phyloP scores from a whole-genome alignment of 192 early-diverging fungal species.

The Spinellus fusiger region DNA sequence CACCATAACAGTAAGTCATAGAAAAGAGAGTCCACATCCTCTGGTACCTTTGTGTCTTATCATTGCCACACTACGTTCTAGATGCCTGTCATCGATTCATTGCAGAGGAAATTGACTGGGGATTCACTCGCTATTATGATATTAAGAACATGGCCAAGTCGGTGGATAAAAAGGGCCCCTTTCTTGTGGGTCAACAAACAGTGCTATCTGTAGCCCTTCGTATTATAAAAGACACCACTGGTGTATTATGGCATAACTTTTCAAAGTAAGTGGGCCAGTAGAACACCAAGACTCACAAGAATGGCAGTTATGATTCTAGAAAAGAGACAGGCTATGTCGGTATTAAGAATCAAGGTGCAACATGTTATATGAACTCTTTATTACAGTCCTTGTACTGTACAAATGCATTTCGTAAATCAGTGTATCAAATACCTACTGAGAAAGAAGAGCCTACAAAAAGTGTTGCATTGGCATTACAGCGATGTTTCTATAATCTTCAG shows the following conservation, averaged over 20 bases:
- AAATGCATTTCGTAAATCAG: constrained; percentile 88
- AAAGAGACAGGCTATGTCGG: constrained; percentile 88
- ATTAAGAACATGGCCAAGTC: constrained; percentile 38
- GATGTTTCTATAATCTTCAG: constrained; percentile 91
- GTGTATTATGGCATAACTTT: constrained; percentile 95
- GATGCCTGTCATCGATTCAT: constrained; percentile 79
- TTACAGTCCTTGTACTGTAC: constrained; percentile 94
- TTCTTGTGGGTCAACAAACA: constrained; percentile 63
- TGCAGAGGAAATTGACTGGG: constrained; percentile 87
- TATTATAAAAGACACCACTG: constrained; percentile 79
- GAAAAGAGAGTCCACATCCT: neutral
- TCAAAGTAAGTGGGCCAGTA: constrained; percentile 44
- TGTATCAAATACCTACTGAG: constrained; percentile 90
- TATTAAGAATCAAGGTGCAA: constrained; percentile 95
- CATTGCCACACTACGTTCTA: constrained; percentile 14
- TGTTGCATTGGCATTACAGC: constrained; percentile 86
- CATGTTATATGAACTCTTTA: constrained; percentile 99
- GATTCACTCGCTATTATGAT: constrained; percentile 79
- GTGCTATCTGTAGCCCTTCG: constrained; percentile 67
- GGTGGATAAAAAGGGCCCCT: constrained; percentile 40
- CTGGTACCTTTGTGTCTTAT: neutral
- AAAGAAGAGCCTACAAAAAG: constrained; percentile 81
- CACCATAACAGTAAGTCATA: constrained; percentile 42
- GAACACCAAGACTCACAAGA: constrained; percentile 1
- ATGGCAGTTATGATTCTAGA: constrained; percentile 80